These are phyloP conservation scores for Geranium incanum DNA, from an alignment of 441 rosid species.

Conservation along the genomic window DNA sequence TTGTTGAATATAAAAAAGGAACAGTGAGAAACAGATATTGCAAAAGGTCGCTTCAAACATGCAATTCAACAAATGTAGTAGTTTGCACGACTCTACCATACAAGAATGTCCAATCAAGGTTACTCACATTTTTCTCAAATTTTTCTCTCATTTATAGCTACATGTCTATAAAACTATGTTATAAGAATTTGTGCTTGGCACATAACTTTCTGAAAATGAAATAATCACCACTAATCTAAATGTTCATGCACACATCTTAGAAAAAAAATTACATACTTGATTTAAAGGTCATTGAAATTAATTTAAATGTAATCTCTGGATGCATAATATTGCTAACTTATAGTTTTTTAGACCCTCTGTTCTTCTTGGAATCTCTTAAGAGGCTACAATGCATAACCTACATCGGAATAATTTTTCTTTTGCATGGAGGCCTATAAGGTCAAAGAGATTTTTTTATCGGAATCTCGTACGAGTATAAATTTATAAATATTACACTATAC, in stretches of 20 bases:
- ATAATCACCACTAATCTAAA: background rate
- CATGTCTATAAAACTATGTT: background rate
- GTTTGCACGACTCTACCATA: background rate
- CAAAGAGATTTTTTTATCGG: background rate
- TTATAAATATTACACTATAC: background rate
- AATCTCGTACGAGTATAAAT: background rate
- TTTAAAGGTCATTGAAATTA: background rate
- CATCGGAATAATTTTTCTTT: background rate
- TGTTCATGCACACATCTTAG: background rate
- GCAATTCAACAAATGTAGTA: background rate
- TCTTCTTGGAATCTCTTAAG: background rate
- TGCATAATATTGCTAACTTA: background rate
- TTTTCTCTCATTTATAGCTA: background rate
- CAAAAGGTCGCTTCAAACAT: background rate
- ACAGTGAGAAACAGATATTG: background rate
- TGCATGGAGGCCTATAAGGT: background rate
- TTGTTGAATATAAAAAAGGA: background rate
- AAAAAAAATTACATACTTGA: background rate
- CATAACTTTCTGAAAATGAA: background rate
- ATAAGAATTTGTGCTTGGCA: background rate
- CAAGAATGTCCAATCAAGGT: background rate
- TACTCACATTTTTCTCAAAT: background rate
- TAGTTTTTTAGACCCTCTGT: background rate
- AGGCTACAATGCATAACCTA: background rate
- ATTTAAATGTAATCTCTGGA: background rate